Evolutionary conservation across 2,329 filamentous ascomycete genomes (phyloP).

Genomic region (Sporothrix protearum): DNA sequence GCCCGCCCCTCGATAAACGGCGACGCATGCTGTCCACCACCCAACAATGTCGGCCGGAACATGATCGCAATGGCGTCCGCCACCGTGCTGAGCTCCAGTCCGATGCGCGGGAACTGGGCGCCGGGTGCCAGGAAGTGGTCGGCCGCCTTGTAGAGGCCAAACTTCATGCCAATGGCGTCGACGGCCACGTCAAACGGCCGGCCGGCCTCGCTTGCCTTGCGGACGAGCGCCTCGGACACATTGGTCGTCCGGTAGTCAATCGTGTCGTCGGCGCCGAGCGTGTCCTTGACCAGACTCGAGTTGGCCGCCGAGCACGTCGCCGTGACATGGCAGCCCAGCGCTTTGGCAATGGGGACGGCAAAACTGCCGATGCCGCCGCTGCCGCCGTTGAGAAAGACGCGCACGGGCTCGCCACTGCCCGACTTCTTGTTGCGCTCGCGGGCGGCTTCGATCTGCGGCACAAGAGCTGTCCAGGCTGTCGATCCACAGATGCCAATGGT

Average conservation of each 20-base stretch:
- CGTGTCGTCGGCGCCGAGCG: conserved; percentile 39
- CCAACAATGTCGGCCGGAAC: conserved; percentile 27
- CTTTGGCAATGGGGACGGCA: conserved; percentile 39
- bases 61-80: conserved; percentile 20
- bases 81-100: not conserved
- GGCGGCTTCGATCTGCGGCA: conserved; percentile 22
- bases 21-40: conserved; percentile 24
- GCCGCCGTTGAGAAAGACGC: conserved; percentile 39
- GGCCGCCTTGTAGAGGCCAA: conserved; percentile 30
- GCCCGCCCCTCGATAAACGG: conserved; percentile 23
- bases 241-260: conserved; percentile 36
- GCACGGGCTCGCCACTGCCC: not conserved
- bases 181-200: conserved; percentile 31
- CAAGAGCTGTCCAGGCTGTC: conserved; percentile 31
- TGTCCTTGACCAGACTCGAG: conserved; percentile 32
- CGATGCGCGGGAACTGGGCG: conserved; percentile 31
- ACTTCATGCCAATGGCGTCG: conserved; percentile 31
- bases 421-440: not conserved
- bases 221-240: conserved; percentile 25
- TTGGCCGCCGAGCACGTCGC: conserved; percentile 38
- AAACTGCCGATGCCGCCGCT: conserved; percentile 40
- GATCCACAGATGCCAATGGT: conserved; percentile 29
- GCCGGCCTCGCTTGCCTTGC: not conserved
- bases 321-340: conserved; percentile 36
- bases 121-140: conserved; percentile 27